Base-by-base conservation (phyloP, 495 filamentous ascomycete species). In the Penicillium tannophilum region DNA sequence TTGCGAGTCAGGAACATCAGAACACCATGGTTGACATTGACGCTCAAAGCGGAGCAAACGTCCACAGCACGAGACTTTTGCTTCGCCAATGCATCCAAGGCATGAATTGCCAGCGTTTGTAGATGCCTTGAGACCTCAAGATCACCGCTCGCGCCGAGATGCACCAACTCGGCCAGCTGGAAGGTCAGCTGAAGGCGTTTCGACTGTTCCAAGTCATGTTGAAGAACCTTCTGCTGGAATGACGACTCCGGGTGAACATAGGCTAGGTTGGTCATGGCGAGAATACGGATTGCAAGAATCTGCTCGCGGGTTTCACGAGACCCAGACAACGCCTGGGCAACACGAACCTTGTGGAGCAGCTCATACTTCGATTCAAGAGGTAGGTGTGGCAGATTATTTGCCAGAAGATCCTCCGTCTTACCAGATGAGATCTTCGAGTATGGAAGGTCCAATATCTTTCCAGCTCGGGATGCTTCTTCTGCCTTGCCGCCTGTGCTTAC, bases 11-110 rank as follows among this genome's bases (percentile, higher is more conserved):
- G 80, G 68, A 98, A 97, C 67, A 97, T 87, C n/a, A 99, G 82
- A 16, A 98, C 87, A 14, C 95, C 95, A 63, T 99, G 95, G 66
- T 93, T 98, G 54, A 97, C 92, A 71, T 94, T 94, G 55, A 92
- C 89, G 66, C 88, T 93, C 23, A 99, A 76, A 30, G 93, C 93
- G 51, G 90, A 83, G 59, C 90, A 86, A 16, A 98, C 88, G 61
- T 99, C 95, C 17, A 82, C 68, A 20, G 88, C 81, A 65, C 90
- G 94, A 55, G 77, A 67, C 60, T 91, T 89, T 57, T 93, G 88
- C 64, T 88, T 88, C 11, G 88, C 82, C 43, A 98, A 80, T 9
- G 90, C 89, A 72, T 96, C 92, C 41, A 99, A 73, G 0, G 91
- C 83, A 41, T 84, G 79, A 30, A 98, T 76, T 6, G 92, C 92